Evolutionary conservation across 495 filamentous ascomycete genomes (phyloP), one percentile per base, ranked within the genome.

Genomic region (Xylaria sp.): DNA sequence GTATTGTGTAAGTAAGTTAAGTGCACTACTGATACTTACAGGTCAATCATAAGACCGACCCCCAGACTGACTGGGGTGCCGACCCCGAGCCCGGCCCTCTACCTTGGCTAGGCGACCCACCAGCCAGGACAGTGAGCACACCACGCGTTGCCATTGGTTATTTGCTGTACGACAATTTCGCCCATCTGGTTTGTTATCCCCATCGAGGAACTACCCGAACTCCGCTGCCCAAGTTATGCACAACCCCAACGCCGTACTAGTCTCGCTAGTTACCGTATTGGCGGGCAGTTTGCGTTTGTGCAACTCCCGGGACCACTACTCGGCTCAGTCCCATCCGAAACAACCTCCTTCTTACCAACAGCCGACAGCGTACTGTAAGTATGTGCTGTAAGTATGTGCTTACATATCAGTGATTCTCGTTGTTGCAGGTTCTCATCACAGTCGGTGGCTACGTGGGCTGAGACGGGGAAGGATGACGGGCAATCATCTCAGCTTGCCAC

Each of bases 11-110:
- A n/a, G n/a, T n/a, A n/a, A n/a, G n/a, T n/a, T n/a, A n/a, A n/a
- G n/a, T n/a, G n/a, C n/a, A n/a, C n/a, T n/a, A n/a, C n/a, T n/a
- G n/a, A n/a, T n/a, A n/a, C n/a, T n/a, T n/a, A n/a, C n/a, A n/a
- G n/a, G n/a, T n/a, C n/a, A 61, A 41, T 61, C 58, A 61, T 61
- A 21, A 43, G 35, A 43, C 35, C 9, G 37, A 43, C 57, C 57
- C 57, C 37, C 21, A 12, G 35, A 62, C n/a, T n/a, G n/a, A n/a
- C n/a, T n/a, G 37, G 59, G 35, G 58, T 35, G 37, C 58, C 37
- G 59, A 43, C 37, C 59, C 59, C 37, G 59, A 62, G 14, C 59
- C 57, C 59, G 59, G 59, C n/a, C 43, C 9, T 61, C 33, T 37
- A 59, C 55, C 17, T 21, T 35, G 29, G 26, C 29, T 35, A 35